phyloP scores from a whole-genome alignment of 2,329 filamentous ascomycete genomes.

The Colletotrichum falcatum region DNA sequence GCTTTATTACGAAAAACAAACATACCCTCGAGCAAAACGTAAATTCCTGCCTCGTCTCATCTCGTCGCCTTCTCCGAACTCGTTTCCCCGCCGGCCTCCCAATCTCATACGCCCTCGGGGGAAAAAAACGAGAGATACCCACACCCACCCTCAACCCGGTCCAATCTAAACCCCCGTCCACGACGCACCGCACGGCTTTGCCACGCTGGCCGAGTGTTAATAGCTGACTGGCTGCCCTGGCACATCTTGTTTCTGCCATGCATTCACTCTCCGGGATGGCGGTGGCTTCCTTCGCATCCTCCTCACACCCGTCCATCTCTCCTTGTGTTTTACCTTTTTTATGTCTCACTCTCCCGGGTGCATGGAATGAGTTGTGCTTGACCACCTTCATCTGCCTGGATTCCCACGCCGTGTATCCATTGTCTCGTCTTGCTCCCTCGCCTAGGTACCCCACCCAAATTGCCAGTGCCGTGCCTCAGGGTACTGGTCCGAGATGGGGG shows the following conservation, averaged over 20 bases:
- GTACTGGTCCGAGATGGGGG: background rate
- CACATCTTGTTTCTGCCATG: constrained; percentile 20
- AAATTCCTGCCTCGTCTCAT: constrained; percentile 35
- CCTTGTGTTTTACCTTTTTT: constrained; percentile 18
- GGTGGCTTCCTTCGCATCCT: constrained; percentile 30
- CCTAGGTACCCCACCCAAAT: background rate
- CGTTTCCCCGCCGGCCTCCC: constrained; percentile 8
- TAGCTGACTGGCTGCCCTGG: constrained; percentile 9
- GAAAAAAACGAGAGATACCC: background rate
- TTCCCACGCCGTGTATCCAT: constrained; percentile 13
- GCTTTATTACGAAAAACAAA: constrained; percentile 29
- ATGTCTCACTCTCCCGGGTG: constrained; percentile 22
- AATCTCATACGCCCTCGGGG: constrained; percentile 7
- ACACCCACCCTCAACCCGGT: background rate
- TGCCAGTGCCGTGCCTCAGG: constrained; percentile 18
- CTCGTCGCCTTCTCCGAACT: constrained; percentile 18
- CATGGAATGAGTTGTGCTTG: constrained; percentile 29
- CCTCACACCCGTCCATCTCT: background rate
- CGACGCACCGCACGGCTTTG: constrained; percentile 18
- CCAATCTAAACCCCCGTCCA: constrained; percentile 17
- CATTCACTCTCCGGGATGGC: constrained; percentile 14
- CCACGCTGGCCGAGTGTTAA: constrained; percentile 18
- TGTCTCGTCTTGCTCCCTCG: background rate
- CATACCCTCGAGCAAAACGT: constrained; percentile 11
- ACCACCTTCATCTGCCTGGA: constrained; percentile 31